Base-by-base conservation (phyloP, 345 rosid species). In the Eucalyptus grandis region DNA sequence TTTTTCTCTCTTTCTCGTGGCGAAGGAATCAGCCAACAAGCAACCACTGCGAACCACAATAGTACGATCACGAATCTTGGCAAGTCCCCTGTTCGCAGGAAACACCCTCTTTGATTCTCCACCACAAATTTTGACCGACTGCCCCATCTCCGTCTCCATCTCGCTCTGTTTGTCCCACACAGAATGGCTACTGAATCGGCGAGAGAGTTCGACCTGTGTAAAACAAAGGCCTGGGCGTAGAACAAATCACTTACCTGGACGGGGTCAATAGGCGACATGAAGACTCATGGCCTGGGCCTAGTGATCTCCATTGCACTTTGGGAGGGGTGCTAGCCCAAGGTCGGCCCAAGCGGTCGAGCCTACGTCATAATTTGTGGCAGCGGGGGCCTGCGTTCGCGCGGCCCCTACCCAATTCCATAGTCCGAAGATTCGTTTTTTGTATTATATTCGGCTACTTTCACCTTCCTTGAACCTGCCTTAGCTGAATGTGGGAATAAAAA, bases 221-320 rank as follows among this genome's bases (percentile, higher is more conserved):
- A 72, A 16, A 10, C 7, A 53, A 72, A 72, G 27, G 46, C 46
- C 46, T 0, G 8, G 82, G 8, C 2, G 0, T 0, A 2, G 3
- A 0, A 1, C 27, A 3, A 34, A 0, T 3, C 27, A 37, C 82
- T 72, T 37, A 72, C 83, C 83, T 77, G 83, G 83, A 37, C 83
- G 46, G 47, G 47, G 83, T 77, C 47, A 77, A 77, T 37, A 27
- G 27, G 83, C 47, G 15, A 37, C 83, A 37, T 3, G 14, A 3
- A 37, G 4, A 3, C 14, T 37, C 83, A 77, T 77, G 83, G 83
- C 89, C 87, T 89, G 88, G 91, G 82, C 83, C 40, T 22, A 21
- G 91, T 91, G 92, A 40, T 58, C 49, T 89, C 87, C 90, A 91
- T 65, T 89, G 92, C 90, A 91, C 89, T 1, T 9, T 0, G 3